Conservation (phyloP, 768 basidiomycete genomes). For the Boletus rufocinnamomeus region DNA sequence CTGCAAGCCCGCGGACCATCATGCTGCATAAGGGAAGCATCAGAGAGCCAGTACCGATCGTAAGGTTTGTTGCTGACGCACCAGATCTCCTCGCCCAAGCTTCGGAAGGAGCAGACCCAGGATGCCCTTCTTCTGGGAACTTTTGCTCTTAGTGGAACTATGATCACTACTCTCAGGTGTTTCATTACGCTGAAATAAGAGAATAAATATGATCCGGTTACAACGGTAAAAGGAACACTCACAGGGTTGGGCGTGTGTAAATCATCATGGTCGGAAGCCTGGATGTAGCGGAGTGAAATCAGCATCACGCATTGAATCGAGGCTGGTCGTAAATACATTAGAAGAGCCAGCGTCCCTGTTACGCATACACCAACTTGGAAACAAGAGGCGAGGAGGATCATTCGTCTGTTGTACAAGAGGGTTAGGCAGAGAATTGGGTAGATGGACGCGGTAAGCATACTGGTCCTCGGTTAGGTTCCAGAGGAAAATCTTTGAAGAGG, state of each 20-base stretch:
- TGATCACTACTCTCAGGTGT: neutral
- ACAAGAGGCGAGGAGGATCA: too few relatives aligned
- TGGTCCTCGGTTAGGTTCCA: conserved; percentile 15
- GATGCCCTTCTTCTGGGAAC: neutral
- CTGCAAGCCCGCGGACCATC: neutral
- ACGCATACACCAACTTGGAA: neutral
- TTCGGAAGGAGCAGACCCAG: neutral
- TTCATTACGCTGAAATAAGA: neutral
- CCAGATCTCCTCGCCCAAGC: neutral
- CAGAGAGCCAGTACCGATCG: neutral
- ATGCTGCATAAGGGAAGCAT: conserved; percentile 2
- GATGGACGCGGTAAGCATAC: conserved; percentile 5
- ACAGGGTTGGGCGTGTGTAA: neutral
- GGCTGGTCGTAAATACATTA: neutral
- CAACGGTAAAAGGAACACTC: neutral
- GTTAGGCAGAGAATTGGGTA: neutral
- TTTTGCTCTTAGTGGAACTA: neutral
- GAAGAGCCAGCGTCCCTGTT: neutral
- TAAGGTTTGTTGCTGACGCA: neutral
- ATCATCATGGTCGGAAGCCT: neutral
- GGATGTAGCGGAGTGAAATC: neutral
- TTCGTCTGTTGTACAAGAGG: neutral
- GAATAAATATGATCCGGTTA: neutral
- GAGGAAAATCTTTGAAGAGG: conserved; percentile 16
- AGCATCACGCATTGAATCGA: neutral